Evolutionary conservation across 768 basidiomycete genomes (phyloP).

Genomic region (Suillus decipiens): DNA sequence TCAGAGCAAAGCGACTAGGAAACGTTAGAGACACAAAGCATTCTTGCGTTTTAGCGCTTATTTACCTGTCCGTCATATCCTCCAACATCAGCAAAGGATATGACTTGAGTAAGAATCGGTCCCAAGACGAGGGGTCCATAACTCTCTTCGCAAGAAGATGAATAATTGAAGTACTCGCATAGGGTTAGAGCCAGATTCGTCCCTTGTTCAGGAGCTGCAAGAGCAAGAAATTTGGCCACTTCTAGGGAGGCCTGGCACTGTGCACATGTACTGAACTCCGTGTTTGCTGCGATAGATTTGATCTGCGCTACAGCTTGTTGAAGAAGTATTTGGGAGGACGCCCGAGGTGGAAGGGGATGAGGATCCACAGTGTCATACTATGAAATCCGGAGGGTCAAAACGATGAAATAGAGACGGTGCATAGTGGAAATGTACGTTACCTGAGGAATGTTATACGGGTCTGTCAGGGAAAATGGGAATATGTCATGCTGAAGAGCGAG

Average conservation of each 20-base stretch:
- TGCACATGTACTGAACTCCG: constrained; percentile 59
- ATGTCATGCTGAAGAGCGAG: constrained; percentile 45
- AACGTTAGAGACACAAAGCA: not conserved
- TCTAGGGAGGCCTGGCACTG: constrained; percentile 62
- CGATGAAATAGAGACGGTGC: not conserved
- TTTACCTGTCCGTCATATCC: constrained; percentile 73
- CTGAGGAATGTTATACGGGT: constrained; percentile 59
- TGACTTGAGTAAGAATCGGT: constrained; percentile 66
- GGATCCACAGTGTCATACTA: constrained; percentile 62
- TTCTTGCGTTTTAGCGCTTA: constrained; percentile 1
- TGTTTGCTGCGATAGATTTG: constrained; percentile 52
- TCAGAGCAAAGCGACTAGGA: constrained; percentile 57
- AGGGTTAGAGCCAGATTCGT: constrained; percentile 56
- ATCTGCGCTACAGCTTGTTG: constrained; percentile 58
- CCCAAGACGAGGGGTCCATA: constrained; percentile 54
- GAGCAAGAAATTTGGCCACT: constrained; percentile 63
- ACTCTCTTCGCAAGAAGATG: constrained; percentile 47
- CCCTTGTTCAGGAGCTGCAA: constrained; percentile 63
- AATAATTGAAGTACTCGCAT: constrained; percentile 61
- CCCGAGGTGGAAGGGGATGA: constrained; percentile 62
- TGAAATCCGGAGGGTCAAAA: not conserved
- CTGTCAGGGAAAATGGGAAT: constrained; percentile 63
- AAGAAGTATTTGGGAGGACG: constrained; percentile 47
- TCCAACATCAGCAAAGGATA: constrained; percentile 69
- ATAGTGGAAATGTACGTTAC: constrained; percentile 22